Percentiles rank a stretch among this genome's conserved stretches.
Conservation (phyloP, 2,329 filamentous ascomycete genomes). For the Aspergillus spinulosporus region DNA sequence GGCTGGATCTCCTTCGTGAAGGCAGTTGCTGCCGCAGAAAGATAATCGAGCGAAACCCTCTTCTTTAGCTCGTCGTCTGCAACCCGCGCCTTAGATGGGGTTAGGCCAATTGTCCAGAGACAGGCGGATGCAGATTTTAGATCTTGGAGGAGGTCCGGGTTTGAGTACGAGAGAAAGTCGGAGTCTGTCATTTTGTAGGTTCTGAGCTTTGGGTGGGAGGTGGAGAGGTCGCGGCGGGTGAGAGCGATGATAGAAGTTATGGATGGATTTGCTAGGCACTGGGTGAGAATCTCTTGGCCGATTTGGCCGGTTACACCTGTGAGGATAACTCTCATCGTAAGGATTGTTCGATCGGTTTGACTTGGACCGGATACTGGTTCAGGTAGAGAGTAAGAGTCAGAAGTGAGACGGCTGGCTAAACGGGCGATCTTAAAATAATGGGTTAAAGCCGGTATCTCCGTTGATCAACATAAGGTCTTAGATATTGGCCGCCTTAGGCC, state of each 20-base stretch:
- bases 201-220: slow-evolving; percentile 50
- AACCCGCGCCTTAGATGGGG: slow-evolving; percentile 2
- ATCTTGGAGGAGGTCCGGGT: slow-evolving; percentile 39
- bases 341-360: no score
- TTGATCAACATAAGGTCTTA: no score
- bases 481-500: no score
- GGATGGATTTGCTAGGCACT: slow-evolving; percentile 51
- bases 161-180: slow-evolving; percentile 57
- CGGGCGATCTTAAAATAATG: no score
- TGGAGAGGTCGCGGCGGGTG: slow-evolving; percentile 40
- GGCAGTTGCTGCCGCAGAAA: slow-evolving; percentile 9
- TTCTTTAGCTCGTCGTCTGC: background rate
- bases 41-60: slow-evolving; percentile 18
- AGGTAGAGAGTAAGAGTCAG: no score
- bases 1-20: background rate
- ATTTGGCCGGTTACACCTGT: slow-evolving; percentile 23
- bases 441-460: no score
- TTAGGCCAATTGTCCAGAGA: slow-evolving; percentile 39
- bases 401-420: no score
- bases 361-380: no score
- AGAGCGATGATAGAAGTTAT: slow-evolving; percentile 52
- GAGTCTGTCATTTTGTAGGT: slow-evolving; percentile 48
- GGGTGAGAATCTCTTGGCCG: slow-evolving; percentile 49
- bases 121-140: slow-evolving; percentile 48
- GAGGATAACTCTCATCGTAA: slow-evolving; percentile 22